Evolutionary conservation across 176 grass and related monocot species (phyloP).

Genomic region (Alloteropsis semialata): DNA sequence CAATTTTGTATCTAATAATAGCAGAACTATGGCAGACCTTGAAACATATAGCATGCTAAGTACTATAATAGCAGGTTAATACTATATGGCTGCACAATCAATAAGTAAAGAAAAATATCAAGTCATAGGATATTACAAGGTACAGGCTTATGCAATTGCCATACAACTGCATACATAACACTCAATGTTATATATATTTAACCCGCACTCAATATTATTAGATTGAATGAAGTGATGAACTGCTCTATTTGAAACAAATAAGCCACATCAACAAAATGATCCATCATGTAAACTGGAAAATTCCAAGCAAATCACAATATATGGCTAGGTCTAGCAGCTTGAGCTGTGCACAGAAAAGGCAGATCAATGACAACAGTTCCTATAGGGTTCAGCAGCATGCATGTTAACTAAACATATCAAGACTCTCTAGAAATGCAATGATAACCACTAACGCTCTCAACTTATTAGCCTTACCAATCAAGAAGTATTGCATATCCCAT

Average conservation of each 20-base stretch:
- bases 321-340: too few relatives aligned
- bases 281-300: too few relatives aligned
- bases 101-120: not conserved
- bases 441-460: not conserved
- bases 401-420: not conserved
- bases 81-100: not conserved
- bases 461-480: not conserved
- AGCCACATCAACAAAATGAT: not conserved
- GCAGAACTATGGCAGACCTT: too few relatives aligned
- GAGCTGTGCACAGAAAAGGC: not conserved
- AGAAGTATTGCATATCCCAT: not conserved
- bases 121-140: not conserved
- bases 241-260: not conserved
- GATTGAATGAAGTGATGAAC: not conserved
- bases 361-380: not conserved
- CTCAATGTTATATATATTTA: not conserved
- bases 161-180: not conserved
- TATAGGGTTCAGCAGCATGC: not conserved
- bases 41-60: too few relatives aligned
- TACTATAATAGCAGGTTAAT: not conserved
- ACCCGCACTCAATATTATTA: too few relatives aligned
- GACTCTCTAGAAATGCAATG: not conserved
- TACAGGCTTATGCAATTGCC: not conserved
- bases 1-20: not conserved
- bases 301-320: too few relatives aligned